Evolutionary conservation across 2,329 filamentous ascomycete species (phyloP), one percentile per base, ranked within the genome.

Genomic region (Fusarium sp.): DNA sequence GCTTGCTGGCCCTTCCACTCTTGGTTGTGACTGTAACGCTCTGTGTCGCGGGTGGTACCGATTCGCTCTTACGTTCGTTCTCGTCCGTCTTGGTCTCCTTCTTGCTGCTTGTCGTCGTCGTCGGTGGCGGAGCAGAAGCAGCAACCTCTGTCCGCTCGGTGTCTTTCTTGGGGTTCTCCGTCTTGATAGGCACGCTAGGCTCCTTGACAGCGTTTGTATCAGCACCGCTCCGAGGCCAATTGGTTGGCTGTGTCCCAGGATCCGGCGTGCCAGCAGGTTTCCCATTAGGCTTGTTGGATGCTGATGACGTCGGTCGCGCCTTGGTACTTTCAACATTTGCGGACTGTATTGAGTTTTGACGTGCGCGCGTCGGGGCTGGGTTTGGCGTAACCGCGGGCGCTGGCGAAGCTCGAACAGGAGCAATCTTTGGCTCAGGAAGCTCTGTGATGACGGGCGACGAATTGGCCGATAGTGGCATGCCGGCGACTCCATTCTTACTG

Each of bases 381-480:
- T 92, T 90, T 67, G 90, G 85, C 34, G 84, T 82, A 68, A 84
- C 83, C 56, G 84, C 82, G 8, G 92, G 92, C 10, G 88, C 90
- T 32, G 93, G 92, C 45, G 92, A 94, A 64, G 79, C 86, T 72
- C 85, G 87, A 76, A 81, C 85, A 63, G 81, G 83, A 74, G 84
- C 87, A 14, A 74, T 45, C 73, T 88, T 88, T 2, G 84, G 85
- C 76, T 95, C 93, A 30, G 90, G 88, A 68, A 94, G 90, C n/a
- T 88, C 89, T 58, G 90, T 89, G 57, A 94, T 87, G 56, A 95
- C 88, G 20, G 94, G 94, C 1, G 95, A 96, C 2, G 94, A 92
- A n/a, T 91, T 89, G 73, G 92, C 86, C 4, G 92, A 92, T 20
- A 93, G 91, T 1, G 94, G 94, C 77, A 91, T 89, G 68, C 87